phyloP scores from a whole-genome alignment of 805 yeast genomes.

The Candida xiaguanensis region DNA sequence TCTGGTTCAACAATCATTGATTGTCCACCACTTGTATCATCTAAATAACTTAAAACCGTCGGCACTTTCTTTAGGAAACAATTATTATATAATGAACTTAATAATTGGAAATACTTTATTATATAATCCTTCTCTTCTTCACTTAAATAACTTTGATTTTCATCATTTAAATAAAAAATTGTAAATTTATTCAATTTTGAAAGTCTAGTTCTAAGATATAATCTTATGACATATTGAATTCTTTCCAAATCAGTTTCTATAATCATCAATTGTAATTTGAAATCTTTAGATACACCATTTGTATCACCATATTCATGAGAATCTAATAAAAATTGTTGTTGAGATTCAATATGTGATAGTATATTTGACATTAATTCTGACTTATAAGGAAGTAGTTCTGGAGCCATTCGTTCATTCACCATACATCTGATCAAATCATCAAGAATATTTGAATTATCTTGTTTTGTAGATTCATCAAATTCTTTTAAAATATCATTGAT shows the following conservation, averaged over 20 bases:
- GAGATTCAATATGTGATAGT: conserved; percentile 56
- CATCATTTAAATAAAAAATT: conserved; percentile 50
- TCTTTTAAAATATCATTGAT: conserved; percentile 70
- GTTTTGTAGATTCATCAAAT: conserved; percentile 39
- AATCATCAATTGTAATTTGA: conserved; percentile 75
- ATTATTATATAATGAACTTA: conserved; percentile 61
- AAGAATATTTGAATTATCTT: conserved; percentile 24
- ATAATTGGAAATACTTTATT: conserved; percentile 60
- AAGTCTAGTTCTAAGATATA: conserved; percentile 75
- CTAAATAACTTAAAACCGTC: conserved; percentile 62
- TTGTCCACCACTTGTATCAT: conserved; percentile 58
- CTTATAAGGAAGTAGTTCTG: conserved; percentile 80
- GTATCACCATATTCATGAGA: conserved; percentile 70
- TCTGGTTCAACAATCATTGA: conserved; percentile 82
- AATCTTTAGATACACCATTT: conserved; percentile 46
- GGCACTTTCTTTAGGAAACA: conserved; percentile 71
- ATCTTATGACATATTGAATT: conserved; percentile 73
- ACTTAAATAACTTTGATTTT: conserved; percentile 36
- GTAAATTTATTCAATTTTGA: conserved; percentile 70
- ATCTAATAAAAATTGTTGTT: conserved; percentile 71
- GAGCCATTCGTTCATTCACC: conserved; percentile 82
- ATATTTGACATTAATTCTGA: conserved; percentile 54
- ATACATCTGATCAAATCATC: conserved; percentile 56
- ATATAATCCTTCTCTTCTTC: conserved; percentile 62
- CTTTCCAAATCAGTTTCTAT: conserved; percentile 92